Conservation (phyloP, 345 rosid genomes). For the Lumnitzera littorea region DNA sequence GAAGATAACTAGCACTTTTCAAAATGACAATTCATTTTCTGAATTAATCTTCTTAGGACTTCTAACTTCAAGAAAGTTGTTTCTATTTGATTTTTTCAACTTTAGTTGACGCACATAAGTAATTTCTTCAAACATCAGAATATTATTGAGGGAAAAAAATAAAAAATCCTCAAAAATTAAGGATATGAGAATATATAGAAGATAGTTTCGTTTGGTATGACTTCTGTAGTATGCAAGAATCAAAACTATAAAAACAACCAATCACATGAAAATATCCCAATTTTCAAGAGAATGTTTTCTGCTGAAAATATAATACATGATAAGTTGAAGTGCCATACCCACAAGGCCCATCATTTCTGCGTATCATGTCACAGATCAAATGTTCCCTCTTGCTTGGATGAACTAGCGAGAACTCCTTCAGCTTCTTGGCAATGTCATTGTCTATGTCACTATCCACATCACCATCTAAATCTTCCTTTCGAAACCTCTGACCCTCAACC, state of each 20-base stretch:
- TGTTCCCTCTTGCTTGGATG: conserved; percentile 30
- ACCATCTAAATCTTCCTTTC: conserved; percentile 50
- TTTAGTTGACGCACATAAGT: too few relatives aligned
- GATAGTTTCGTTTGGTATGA: too few relatives aligned
- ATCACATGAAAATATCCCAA: neutral
- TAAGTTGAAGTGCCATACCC: conserved; percentile 38
- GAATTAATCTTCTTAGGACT: too few relatives aligned
- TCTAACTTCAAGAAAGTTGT: too few relatives aligned
- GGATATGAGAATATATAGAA: too few relatives aligned
- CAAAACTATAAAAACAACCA: neutral
- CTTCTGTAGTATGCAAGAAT: too few relatives aligned
- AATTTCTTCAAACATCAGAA: too few relatives aligned
- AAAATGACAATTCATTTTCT: neutral
- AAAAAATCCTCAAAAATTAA: too few relatives aligned
- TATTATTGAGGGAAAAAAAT: too few relatives aligned
- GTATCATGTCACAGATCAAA: conserved; percentile 42
- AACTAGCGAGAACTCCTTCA: conserved; percentile 49
- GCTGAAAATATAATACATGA: neutral
- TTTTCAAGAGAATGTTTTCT: neutral
- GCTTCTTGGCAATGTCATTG: neutral
- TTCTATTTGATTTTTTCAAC: too few relatives aligned
- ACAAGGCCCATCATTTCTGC: conserved; percentile 47
- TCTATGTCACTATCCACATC: conserved; percentile 14
- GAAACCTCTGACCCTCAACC: conserved; percentile 75
- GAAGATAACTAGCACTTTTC: neutral